Evolutionary conservation across 2,329 filamentous ascomycete genomes (phyloP).

Genomic region (Stagonosporopsis tanaceti): DNA sequence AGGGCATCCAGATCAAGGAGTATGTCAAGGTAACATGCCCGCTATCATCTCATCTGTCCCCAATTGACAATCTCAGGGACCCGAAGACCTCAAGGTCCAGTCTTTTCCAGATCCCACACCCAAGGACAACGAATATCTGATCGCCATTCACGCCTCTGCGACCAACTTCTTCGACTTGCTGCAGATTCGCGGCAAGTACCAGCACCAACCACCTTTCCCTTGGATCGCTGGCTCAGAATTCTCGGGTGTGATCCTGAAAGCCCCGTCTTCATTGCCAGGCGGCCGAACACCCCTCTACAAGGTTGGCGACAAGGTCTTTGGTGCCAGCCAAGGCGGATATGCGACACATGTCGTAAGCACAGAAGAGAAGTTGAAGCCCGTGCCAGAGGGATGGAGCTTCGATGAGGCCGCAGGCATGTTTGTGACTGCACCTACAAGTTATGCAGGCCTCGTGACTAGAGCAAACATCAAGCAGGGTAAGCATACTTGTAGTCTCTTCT

Average conservation of each 20-base stretch:
- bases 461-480: conserved; percentile 72
- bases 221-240: conserved; percentile 92
- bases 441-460: conserved; percentile 80
- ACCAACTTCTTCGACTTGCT: conserved; percentile 98
- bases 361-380: conserved; percentile 73
- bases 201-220: conserved; percentile 86
- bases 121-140: conserved; percentile 77
- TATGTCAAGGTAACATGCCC: conserved; percentile 71
- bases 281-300: conserved; percentile 68
- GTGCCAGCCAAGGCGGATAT: conserved; percentile 85
- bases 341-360: conserved; percentile 74
- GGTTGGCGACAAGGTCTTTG: conserved; percentile 84
- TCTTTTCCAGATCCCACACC: conserved; percentile 78
- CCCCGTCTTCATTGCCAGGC: conserved; percentile 61
- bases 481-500: background rate
- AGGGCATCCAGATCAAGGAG: conserved; percentile 75
- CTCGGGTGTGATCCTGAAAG: conserved; percentile 75
- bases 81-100: conserved; percentile 78
- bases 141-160: conserved; percentile 84
- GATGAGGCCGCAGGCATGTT: conserved; percentile 87
- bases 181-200: conserved; percentile 95
- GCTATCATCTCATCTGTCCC: conserved; percentile 3
- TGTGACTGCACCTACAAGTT: conserved; percentile 90
- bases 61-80: conserved; percentile 63
- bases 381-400: conserved; percentile 84